Evolutionary conservation across 768 basidiomycete genomes (phyloP).

Genomic region (Suillus spraguei): DNA sequence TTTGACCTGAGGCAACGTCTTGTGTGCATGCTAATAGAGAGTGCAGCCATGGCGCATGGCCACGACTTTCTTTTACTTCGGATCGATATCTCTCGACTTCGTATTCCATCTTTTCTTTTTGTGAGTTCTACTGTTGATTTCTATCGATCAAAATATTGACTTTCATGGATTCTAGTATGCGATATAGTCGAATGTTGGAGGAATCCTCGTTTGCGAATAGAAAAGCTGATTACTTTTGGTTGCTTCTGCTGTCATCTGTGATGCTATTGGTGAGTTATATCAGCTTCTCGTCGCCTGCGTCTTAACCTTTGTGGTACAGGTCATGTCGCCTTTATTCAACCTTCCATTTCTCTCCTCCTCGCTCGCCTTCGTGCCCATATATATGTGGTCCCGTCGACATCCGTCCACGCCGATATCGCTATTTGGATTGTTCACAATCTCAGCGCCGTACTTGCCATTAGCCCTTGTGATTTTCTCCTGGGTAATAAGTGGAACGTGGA

Average conservation of each 20-base stretch:
- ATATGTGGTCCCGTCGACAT: conserved; percentile 95
- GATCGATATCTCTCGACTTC: conserved; percentile 89
- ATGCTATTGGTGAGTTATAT: conserved; percentile 75
- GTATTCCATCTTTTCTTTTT: conserved; percentile 99
- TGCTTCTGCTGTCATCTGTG: conserved; percentile 78
- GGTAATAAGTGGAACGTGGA: conserved; percentile 82
- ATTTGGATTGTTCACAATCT: conserved; percentile 93
- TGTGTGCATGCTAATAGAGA: conserved; percentile 17
- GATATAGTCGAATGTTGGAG: conserved; percentile 95
- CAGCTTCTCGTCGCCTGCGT: background rate
- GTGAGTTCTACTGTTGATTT: conserved; percentile 49
- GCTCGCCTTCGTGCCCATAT: conserved; percentile 93
- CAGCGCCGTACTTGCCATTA: conserved; percentile 92
- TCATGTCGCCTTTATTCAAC: conserved; percentile 84
- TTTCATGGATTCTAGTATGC: conserved; percentile 63
- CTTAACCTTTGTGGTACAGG: conserved; percentile 40
- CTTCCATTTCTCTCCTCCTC: conserved; percentile 93
- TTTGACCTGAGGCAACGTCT: conserved; percentile 9
- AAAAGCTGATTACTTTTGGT: conserved; percentile 95
- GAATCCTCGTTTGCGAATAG: conserved; percentile 93
- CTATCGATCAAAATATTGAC: background rate
- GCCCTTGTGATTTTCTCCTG: conserved; percentile 89
- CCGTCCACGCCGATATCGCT: conserved; percentile 95
- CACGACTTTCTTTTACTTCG: conserved; percentile 97
- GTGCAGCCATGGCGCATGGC: conserved; percentile 81